A percentile compares a stretch with the other conserved stretches of the same genome.
Conservation (phyloP, 345 rosid species). For the Eutrema yunnanense region DNA sequence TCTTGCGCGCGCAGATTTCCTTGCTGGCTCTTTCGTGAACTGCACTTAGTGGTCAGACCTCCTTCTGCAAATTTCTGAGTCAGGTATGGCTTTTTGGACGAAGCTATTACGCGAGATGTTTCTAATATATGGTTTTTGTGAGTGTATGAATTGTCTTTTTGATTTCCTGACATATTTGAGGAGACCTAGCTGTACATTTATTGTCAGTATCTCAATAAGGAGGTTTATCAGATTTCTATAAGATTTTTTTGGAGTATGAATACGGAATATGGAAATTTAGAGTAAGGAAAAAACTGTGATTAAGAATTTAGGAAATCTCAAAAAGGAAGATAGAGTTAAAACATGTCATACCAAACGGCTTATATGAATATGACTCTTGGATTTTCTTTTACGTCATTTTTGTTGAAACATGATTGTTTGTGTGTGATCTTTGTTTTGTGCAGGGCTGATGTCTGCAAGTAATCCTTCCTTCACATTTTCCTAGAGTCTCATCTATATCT, state of each 20-base stretch:
- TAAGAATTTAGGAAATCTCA: neutral
- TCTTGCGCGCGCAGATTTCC: slow-evolving; percentile 57
- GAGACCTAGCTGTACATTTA: neutral
- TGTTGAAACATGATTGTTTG: neutral
- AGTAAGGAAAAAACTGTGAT: neutral
- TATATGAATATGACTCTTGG: slow-evolving; percentile 18
- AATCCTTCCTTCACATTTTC: slow-evolving; percentile 34
- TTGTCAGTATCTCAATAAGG: neutral
- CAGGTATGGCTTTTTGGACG: slow-evolving; percentile 51
- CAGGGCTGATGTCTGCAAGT: slow-evolving; percentile 60
- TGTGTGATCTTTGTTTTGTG: slow-evolving; percentile 14
- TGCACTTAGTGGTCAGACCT: slow-evolving; percentile 65
- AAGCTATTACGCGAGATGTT: no score
- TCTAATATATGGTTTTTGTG: no score
- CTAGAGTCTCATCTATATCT: slow-evolving; percentile 29
- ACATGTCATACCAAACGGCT: slow-evolving; percentile 32
- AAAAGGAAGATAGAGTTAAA: slow-evolving; percentile 14
- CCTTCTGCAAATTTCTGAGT: slow-evolving; percentile 49
- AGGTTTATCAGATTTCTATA: neutral
- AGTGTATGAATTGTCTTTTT: no score
- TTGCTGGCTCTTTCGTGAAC: slow-evolving; percentile 76
- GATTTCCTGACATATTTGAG: neutral
- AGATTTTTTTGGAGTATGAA: neutral
- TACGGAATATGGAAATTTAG: slow-evolving; percentile 1
- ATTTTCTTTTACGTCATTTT: slow-evolving; percentile 1